Evolutionary conservation across 495 filamentous ascomycete species (phyloP).

Genomic region (Trichoderma orchidacearum): DNA sequence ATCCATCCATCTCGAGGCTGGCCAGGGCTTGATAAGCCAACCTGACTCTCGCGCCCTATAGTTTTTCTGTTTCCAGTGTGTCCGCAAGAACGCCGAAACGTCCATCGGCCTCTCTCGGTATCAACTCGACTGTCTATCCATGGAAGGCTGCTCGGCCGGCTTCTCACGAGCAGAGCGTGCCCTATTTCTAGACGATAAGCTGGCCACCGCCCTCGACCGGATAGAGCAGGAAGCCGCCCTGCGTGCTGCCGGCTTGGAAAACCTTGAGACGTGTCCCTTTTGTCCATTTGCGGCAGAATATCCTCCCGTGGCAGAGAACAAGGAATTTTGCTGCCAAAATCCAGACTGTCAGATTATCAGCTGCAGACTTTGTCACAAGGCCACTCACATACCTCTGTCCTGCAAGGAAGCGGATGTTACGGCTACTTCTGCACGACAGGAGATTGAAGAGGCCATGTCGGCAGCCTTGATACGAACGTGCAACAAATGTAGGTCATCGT

Average conservation of each 20-base stretch:
- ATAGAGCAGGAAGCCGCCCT: slow-evolving; percentile 59
- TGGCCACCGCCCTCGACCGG: slow-evolving; percentile 43
- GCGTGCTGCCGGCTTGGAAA: slow-evolving; percentile 47
- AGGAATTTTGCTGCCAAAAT: slow-evolving; percentile 60
- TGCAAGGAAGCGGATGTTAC: slow-evolving; percentile 57
- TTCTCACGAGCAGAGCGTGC: slow-evolving; percentile 33
- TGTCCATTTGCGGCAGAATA: too few relatives aligned
- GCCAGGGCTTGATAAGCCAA: too few relatives aligned
- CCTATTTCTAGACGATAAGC: slow-evolving; percentile 43
- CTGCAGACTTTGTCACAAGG: slow-evolving; percentile 59
- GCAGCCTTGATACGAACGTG: slow-evolving; percentile 64
- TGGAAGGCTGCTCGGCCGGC: slow-evolving; percentile 25
- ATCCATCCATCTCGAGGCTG: too few relatives aligned
- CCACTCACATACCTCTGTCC: slow-evolving; percentile 60
- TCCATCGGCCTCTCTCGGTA: slow-evolving; percentile 53
- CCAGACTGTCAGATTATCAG: slow-evolving; percentile 50
- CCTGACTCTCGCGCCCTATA: too few relatives aligned
- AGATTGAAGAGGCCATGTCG: slow-evolving; percentile 74
- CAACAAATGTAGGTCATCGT: slow-evolving; percentile 40
- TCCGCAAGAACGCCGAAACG: slow-evolving; percentile 46
- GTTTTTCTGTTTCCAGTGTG: slow-evolving; percentile 60
- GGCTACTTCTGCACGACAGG: slow-evolving; percentile 42
- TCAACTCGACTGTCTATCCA: slow-evolving; percentile 40
- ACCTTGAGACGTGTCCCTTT: slow-evolving; percentile 63
- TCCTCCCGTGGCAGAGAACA: slow-evolving; percentile 51